These are phyloP conservation scores for Boletus sp. DNA, from an alignment of 1,284 basidiomycete genomes.

Conservation along the genomic window DNA sequence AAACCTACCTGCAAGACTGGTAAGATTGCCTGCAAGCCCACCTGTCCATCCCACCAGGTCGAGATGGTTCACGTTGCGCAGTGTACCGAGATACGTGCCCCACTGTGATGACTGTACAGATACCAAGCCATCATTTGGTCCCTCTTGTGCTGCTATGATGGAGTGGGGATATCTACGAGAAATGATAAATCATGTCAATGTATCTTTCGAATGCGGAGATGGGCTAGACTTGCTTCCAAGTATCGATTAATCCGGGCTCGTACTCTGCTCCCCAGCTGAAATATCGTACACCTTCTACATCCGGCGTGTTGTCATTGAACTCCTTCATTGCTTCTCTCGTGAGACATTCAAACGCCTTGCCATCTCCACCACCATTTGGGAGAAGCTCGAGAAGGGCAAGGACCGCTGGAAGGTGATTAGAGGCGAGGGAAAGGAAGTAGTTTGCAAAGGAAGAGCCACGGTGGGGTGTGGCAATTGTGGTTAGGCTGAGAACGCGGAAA, in stretches of 20 bases:
- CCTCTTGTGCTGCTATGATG: slow-evolving; percentile 84
- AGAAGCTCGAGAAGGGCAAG: slow-evolving; percentile 71
- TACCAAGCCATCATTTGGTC: slow-evolving; percentile 89
- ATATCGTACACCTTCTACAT: slow-evolving; percentile 76
- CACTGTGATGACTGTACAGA: slow-evolving; percentile 81
- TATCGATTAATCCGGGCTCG: slow-evolving; percentile 83
- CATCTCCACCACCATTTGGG: slow-evolving; percentile 80
- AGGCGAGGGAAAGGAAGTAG: slow-evolving; percentile 81
- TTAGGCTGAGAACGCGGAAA: slow-evolving; percentile 75
- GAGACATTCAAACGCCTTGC: slow-evolving; percentile 85
- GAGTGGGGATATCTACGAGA: slow-evolving; percentile 68
- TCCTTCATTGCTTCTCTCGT: slow-evolving; percentile 81
- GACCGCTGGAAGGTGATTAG: slow-evolving; percentile 61
- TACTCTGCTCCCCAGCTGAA: slow-evolving; percentile 93
- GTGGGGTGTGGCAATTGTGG: slow-evolving; percentile 92
- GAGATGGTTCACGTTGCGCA: slow-evolving; percentile 87
- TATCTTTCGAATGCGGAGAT: not conserved
- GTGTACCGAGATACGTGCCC: slow-evolving; percentile 84
- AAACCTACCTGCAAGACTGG: slow-evolving; percentile 32
- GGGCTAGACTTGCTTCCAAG: slow-evolving; percentile 61
- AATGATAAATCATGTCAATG: not conserved
- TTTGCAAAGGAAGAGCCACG: slow-evolving; percentile 92
- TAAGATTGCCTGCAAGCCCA: slow-evolving; percentile 71
- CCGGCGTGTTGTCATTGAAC: slow-evolving; percentile 84
- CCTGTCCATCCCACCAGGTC: slow-evolving; percentile 82